Base-by-base conservation (phyloP, 129 eudicot genomes). In the Rutidosis leptorrhynchoides region DNA sequence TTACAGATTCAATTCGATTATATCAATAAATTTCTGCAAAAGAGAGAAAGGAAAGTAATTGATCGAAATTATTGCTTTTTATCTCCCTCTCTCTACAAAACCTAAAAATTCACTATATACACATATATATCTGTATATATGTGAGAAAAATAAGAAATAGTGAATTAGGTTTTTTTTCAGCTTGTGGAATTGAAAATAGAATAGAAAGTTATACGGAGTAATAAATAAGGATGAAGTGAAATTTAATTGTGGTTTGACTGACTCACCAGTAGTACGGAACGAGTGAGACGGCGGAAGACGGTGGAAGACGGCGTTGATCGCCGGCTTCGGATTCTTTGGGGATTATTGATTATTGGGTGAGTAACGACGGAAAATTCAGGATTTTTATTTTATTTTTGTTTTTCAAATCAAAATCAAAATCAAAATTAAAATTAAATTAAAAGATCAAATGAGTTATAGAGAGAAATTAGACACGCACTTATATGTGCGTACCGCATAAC, bases 251-350 rank as follows among this genome's bases (percentile, higher is more conserved):
- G 49, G 66, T 15, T 26, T 49, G 62, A 61, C 37, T 53, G 46
- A 40, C 46, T 11, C 69, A 35, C 62, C 63, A 62, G 63, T n/a
- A 22, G 23, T 40, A 40, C 16, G 46, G 49, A 68, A 42, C 35
- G 11, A 42, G 64, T 20, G 49, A 24, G 63, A 61, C 68, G 76
- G 35, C 48, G 77, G 72, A 30, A 32, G 62, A 67, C 61, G 72
- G 72, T 30, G 72, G 71, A 3, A 17, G 19, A 51, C 68, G 69
- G 40, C 76, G 68, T 73, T 73, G 78, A 73, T 73, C 71, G 78
- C 78, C 78, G 66, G 78, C 72, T 73, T 73, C 56, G 71, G 78
- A 73, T 73, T 42, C 71, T 42, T 56, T 73, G 62, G 56, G 32
- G 33, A 52, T 40, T 42, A 55, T 24, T 63, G 71, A 65, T 64